Evolutionary conservation across 2,329 filamentous ascomycete genomes (phyloP).

Genomic region (Sclerotinia subarctica): DNA sequence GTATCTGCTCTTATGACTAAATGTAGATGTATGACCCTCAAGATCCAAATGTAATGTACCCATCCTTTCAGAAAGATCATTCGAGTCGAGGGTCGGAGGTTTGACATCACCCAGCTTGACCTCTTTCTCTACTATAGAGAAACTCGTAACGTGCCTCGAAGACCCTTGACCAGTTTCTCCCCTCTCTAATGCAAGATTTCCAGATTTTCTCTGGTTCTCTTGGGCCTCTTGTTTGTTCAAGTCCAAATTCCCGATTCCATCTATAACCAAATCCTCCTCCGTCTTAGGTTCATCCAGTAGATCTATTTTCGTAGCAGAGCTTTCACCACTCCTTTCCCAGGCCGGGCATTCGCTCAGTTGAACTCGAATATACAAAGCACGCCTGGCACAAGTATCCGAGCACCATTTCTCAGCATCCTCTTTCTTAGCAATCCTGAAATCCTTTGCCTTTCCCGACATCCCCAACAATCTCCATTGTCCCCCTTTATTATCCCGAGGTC

Average conservation of each 20-base stretch:
- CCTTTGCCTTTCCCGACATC: constrained; percentile 48
- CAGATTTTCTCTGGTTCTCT: constrained; percentile 40
- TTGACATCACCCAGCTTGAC: constrained; percentile 41
- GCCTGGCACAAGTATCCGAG: constrained; percentile 70
- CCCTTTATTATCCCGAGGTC: constrained; percentile 52
- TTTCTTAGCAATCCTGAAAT: constrained; percentile 65
- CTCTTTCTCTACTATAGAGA: constrained; percentile 53
- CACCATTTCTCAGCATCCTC: constrained; percentile 85
- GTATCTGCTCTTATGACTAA: constrained; percentile 28
- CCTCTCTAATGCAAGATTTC: constrained; percentile 51
- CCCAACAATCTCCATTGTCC: constrained; percentile 67
- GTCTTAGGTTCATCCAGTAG: constrained; percentile 64
- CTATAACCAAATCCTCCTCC: constrained; percentile 36
- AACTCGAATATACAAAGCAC: constrained; percentile 81
- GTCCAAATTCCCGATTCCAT: constrained; percentile 41
- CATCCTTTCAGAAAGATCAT: constrained; percentile 36
- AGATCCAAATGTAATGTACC: constrained; percentile 36
- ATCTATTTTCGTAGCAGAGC: constrained; percentile 47
- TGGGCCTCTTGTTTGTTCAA: constrained; percentile 46
- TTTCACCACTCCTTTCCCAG: constrained; percentile 64
- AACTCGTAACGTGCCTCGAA: constrained; percentile 41
- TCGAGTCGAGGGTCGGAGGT: constrained; percentile 41
- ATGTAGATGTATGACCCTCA: constrained; percentile 36
- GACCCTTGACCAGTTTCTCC: constrained; percentile 38
- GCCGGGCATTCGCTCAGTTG: constrained; percentile 83